These are phyloP conservation scores for Thraustotheca clavata DNA, from an alignment of 352 stramenopile genomes.

Conservation along the genomic window DNA sequence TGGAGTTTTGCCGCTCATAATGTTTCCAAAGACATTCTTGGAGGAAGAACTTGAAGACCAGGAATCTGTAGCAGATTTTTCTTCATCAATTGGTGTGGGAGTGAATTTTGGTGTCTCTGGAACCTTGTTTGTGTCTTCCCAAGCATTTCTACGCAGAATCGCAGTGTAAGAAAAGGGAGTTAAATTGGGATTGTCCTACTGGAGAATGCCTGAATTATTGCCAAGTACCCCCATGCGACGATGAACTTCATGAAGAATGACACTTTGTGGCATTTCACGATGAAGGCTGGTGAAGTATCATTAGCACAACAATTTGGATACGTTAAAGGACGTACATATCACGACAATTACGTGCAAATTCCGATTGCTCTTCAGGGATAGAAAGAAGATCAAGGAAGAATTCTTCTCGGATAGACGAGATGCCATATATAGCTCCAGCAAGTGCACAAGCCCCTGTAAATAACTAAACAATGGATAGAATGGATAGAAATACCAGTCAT, in stretches of 20 bases:
- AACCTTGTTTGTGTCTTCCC: conserved; percentile 11
- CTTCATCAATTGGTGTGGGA: background rate
- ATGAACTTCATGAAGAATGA: conserved; percentile 20
- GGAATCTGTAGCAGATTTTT: background rate
- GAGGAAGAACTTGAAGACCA: background rate
- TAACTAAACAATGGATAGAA: background rate
- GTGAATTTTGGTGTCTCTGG: background rate
- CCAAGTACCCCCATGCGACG: conserved; percentile 15
- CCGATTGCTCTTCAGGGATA: conserved; percentile 53
- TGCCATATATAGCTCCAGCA: conserved; percentile 51
- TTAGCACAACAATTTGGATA: background rate
- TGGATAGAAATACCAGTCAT: background rate
- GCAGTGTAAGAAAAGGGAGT: background rate
- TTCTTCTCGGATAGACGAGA: conserved; percentile 55
- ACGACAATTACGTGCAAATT: conserved; percentile 32
- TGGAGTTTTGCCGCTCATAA: background rate
- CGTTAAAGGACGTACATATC: background rate
- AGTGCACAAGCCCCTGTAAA: conserved; percentile 35
- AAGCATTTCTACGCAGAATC: conserved; percentile 9
- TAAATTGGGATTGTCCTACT: background rate
- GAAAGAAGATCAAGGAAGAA: conserved; percentile 62
- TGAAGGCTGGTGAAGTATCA: background rate
- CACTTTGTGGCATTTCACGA: conserved; percentile 15
- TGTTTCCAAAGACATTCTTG: conserved; percentile 15
- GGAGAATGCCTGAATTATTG: background rate